Base-by-base conservation (phyloP, 73 alveolate genomes). In the Uronychia binucleata region DNA sequence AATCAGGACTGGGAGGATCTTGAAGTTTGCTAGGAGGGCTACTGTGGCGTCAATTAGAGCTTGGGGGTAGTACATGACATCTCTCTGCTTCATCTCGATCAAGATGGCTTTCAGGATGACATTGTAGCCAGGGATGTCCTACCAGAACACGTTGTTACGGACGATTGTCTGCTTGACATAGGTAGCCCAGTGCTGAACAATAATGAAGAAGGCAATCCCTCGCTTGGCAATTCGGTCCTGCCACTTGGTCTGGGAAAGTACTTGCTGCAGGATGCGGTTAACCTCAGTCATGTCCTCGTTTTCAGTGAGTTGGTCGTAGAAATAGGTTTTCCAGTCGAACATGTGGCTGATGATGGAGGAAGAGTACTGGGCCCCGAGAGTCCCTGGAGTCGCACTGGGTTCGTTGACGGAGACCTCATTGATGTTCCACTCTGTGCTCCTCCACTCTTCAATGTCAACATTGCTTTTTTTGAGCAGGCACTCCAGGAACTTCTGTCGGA, bases 161-260 rank as follows among this genome's bases (percentile, higher is more conserved):
- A 88, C 96, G 0, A 93, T 90, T 5, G 91, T 90, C 30, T 86
- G 79, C 28, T 80, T 82, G 29, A 93, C 94, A 59, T 93, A 93
- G 30, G 81, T 86, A 30, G 93, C 96, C 97, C 97, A 94, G 80
- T 94, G 92, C 33, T 93, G 83, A 19, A 94, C 75, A 80, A 96
- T 92, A 75, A 92, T 81, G 88, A 96, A 96, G 91, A 92, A 92
- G 30, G 99, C 99, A 25, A 94, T 88, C 1, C 99, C 99, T 81
- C 99, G 58, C 86, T 96, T 96, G 28, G 88, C 83, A 28, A 96
- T 77, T 79, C 96, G 88, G 19, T 93, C 78, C 33, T 89, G 59
- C 98, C 99, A 96, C 57, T 82, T 87, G 26, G 85, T 86, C 60
- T 85, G 57, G 57, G 78, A 81, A 1, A 91, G 60, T 8, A 82